phyloP scores from a whole-genome alignment of 441 rosid species.

The Erodium texanum region DNA sequence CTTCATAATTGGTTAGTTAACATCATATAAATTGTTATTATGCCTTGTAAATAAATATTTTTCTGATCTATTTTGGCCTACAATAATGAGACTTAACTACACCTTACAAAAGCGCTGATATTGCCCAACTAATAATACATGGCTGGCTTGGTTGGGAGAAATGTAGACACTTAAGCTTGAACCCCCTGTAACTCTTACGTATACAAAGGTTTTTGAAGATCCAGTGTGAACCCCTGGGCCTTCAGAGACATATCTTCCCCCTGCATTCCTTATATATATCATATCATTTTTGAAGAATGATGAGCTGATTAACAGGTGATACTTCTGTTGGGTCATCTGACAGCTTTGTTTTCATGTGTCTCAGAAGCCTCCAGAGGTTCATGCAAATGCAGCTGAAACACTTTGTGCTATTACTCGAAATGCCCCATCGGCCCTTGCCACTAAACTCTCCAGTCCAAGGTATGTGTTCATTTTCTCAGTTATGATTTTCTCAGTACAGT shows the following conservation, averaged over 20 bases:
- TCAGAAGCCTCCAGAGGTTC: constrained; percentile 81
- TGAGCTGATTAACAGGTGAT: neutral
- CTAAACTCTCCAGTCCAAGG: constrained; percentile 84
- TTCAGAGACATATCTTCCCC: neutral
- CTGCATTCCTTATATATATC: neutral
- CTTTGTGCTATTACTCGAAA: constrained; percentile 85
- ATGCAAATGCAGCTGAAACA: constrained; percentile 90
- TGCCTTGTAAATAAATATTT: neutral
- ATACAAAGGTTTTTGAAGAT: neutral
- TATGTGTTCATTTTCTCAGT: constrained; percentile 7
- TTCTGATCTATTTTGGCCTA: neutral
- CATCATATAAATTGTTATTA: neutral
- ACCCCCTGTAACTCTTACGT: neutral
- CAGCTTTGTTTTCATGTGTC: constrained; percentile 22
- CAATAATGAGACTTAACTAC: neutral
- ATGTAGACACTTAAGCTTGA: neutral
- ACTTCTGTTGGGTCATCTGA: neutral
- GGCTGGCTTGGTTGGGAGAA: neutral
- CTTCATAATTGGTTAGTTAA: neutral
- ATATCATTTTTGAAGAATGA: neutral
- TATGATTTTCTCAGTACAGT: neutral
- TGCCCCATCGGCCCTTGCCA: constrained; percentile 81
- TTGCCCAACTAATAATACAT: neutral
- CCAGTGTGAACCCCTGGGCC: neutral
- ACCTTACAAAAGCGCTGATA: neutral